phyloP scores from a whole-genome alignment of 2,329 filamentous ascomycete species.

The Ophiostoma australiae region DNA sequence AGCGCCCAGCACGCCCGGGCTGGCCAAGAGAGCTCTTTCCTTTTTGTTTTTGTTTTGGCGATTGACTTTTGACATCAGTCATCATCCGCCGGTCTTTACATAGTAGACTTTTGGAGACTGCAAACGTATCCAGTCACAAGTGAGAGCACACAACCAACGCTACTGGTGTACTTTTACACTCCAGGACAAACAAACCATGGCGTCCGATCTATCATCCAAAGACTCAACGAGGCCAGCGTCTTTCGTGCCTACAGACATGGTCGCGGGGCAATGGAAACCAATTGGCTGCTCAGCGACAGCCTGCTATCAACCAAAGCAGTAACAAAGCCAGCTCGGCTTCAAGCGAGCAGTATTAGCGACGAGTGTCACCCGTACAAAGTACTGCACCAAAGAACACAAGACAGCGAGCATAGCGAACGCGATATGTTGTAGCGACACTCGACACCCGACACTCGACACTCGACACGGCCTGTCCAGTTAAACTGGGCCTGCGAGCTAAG shows the following conservation, averaged over 20 bases:
- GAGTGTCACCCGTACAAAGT: not conserved
- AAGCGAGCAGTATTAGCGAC: slow-evolving; percentile 1
- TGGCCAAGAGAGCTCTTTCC: not conserved
- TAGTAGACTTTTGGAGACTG: not conserved
- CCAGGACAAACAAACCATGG: not conserved
- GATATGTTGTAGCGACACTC: slow-evolving; percentile 2
- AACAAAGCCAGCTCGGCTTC: not conserved
- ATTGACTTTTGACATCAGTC: not conserved
- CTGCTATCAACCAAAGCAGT: too few species aligned
- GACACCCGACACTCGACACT: not conserved
- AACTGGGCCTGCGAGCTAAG: slow-evolving; percentile 25
- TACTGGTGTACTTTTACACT: not conserved
- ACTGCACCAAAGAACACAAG: not conserved
- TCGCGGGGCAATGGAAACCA: too few species aligned
- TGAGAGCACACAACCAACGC: not conserved
- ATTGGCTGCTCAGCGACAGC: too few species aligned
- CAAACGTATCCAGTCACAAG: too few species aligned
- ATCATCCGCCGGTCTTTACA: not conserved
- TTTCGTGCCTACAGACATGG: too few species aligned
- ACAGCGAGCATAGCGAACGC: slow-evolving; percentile 17
- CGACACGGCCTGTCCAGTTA: not conserved
- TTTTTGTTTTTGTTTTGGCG: too few species aligned
- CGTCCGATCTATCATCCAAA: not conserved
- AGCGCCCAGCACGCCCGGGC: too few species aligned
- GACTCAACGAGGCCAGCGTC: not conserved